Evolutionary conservation across 1,139 yeast species (phyloP).

Genomic region (Suhomyces terraborum): DNA sequence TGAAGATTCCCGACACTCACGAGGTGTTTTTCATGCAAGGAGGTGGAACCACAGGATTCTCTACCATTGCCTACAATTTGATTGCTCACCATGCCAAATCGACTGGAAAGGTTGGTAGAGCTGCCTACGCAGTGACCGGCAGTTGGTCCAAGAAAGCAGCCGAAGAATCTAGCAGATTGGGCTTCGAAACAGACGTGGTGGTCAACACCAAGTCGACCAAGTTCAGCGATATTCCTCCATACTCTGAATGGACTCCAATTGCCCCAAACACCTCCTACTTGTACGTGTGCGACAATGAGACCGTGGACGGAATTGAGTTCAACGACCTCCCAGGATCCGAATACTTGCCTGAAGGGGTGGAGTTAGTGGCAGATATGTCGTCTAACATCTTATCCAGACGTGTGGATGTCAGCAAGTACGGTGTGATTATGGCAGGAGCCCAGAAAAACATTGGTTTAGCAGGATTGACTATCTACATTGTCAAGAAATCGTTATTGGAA

Average conservation of each 20-base stretch:
- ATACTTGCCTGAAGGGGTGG: conserved; percentile 66
- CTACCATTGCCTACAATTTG: conserved; percentile 82
- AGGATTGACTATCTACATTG: conserved; percentile 87
- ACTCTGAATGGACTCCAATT: conserved; percentile 59
- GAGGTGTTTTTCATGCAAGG: conserved; percentile 95
- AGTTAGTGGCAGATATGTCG: conserved; percentile 91
- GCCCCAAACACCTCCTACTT: conserved; percentile 71
- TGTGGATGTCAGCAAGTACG: conserved; percentile 81
- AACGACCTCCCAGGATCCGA: conserved; percentile 47
- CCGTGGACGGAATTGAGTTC: conserved; percentile 93
- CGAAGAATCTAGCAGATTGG: conserved; percentile 85
- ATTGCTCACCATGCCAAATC: conserved; percentile 71
- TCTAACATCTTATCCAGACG: conserved; percentile 84
- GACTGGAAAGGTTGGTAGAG: conserved; percentile 72
- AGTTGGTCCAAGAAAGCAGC: conserved; percentile 87
- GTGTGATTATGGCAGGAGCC: conserved; percentile 91
- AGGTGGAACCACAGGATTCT: conserved; percentile 95
- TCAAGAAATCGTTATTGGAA: conserved; percentile 74
- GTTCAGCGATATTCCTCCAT: conserved; percentile 69
- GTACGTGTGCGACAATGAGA: conserved; percentile 93
- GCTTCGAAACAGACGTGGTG: conserved; percentile 71
- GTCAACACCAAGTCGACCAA: conserved; percentile 66
- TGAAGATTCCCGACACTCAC: conserved; percentile 84
- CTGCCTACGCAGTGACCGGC: conserved; percentile 89
- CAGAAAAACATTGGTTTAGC: conserved; percentile 97